Evolutionary conservation across 768 basidiomycete genomes (phyloP), one percentile per base, ranked within the genome.

Genomic region (Russula virescens): DNA sequence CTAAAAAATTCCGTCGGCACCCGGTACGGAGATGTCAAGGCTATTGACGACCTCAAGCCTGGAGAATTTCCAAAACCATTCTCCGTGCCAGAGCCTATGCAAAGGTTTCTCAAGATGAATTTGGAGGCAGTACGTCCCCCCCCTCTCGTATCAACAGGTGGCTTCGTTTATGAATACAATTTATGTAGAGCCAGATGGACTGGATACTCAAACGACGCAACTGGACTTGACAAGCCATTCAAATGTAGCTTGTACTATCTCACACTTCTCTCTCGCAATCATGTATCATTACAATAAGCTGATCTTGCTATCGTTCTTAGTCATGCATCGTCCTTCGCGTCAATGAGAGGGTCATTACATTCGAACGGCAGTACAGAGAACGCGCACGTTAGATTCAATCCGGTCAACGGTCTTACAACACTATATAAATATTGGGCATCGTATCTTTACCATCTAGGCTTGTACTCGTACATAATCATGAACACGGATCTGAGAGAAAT

Each of bases 151-250:
- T 28, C 40, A n/a, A n/a, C 18, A 40, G 35, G 18, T 6, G n/a
- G 14, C 7, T 40, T 31, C 13, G 25, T 35, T 53, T 38, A 58
- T 16, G 7, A 13, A 25, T 38, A 31, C 14, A 43, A 46, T 38
- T n/a, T 25, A 63, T 38, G 21, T 25, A 63, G 62, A 63, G 62
- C 50, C 62, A 63, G 51, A 63, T 63, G 62, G 62, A 63, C 28
- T 63, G 57, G 62, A 63, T 63, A 47, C 62, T 63, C 57, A 58
- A 63, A 31, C 51, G 62, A 54, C 62, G 62, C 23, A 53, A 58
- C 21, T 58, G 62, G 50, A 52, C 56, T 2, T 63, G 45, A 31
- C 45, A 21, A 47, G 9, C 3, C 42, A 49, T 62, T 23, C 26
- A 51, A n/a, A 19, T 50, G 48, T 62, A 57, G 19, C 31, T n/a